Conservation (phyloP, 768 basidiomycete genomes). For the Collybia nuda region DNA sequence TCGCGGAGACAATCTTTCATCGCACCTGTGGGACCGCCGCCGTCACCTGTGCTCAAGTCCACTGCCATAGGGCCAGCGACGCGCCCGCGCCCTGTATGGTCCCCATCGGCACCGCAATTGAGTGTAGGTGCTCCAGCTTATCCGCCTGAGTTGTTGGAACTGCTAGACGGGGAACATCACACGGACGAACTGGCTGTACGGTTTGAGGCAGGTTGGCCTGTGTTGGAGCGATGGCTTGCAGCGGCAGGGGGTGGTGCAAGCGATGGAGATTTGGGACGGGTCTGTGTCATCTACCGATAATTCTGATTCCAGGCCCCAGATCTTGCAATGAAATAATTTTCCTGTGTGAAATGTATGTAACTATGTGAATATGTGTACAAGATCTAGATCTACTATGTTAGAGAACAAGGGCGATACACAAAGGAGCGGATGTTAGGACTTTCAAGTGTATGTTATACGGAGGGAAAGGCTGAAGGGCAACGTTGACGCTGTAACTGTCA, state of each 20-base stretch:
- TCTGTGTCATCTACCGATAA: slow-evolving; percentile 79
- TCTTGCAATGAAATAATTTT: no score
- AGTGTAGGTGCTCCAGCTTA: slow-evolving; percentile 25
- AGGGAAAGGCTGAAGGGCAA: slow-evolving; percentile 85
- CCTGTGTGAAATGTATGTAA: neutral
- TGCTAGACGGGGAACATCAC: slow-evolving; percentile 89
- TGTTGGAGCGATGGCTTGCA: slow-evolving; percentile 72
- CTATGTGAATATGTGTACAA: neutral
- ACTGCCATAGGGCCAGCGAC: slow-evolving; percentile 5
- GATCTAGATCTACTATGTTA: neutral
- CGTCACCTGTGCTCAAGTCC: slow-evolving; percentile 57
- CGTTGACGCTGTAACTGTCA: slow-evolving; percentile 85
- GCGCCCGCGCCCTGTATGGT: slow-evolving; percentile 12
- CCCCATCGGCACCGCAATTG: slow-evolving; percentile 20
- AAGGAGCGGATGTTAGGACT: neutral
- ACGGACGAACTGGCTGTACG: slow-evolving; percentile 85
- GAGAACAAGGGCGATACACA: neutral
- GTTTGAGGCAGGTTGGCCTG: slow-evolving; percentile 84
- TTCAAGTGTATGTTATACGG: slow-evolving; percentile 53
- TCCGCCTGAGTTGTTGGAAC: slow-evolving; percentile 53
- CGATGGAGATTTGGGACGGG: slow-evolving; percentile 68
- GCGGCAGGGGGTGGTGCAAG: slow-evolving; percentile 60
- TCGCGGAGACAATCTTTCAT: slow-evolving; percentile 41
- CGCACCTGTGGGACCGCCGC: slow-evolving; percentile 44
- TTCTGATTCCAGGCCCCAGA: neutral